A percentile compares a stretch with the other conserved stretches of the same genome.
phyloP scores from a whole-genome alignment of 2,329 filamentous ascomycete species.

The Escovopsis sp. region DNA sequence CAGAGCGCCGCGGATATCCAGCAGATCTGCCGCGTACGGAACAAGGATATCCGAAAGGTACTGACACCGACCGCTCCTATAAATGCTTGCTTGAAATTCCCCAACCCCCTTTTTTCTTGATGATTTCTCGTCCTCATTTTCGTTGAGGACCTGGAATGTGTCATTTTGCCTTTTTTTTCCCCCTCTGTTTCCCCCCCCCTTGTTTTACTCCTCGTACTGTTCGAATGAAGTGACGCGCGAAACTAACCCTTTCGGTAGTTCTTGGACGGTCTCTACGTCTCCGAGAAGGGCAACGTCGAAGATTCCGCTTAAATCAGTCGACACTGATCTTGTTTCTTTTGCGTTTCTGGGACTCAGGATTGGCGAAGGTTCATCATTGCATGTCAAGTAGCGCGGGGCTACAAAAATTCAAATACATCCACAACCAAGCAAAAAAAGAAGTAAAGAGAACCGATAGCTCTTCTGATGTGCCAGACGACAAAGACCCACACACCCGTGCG shows the following conservation, averaged over 20 bases:
- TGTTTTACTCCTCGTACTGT: background rate
- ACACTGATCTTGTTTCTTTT: conserved; percentile 35
- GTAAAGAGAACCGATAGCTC: conserved; percentile 17
- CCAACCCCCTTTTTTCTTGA: too few species aligned
- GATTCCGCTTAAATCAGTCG: conserved; percentile 31
- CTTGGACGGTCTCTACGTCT: conserved; percentile 99
- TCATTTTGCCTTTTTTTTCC: background rate
- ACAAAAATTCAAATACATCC: conserved; percentile 17
- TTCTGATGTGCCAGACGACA: background rate
- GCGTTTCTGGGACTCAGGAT: conserved; percentile 48
- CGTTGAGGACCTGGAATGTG: background rate
- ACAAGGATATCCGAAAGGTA: conserved; percentile 99
- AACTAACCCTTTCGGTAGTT: conserved; percentile 44
- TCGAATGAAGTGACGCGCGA: background rate
- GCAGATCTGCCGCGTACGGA: conserved; percentile 97
- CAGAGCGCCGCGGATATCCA: conserved; percentile 98
- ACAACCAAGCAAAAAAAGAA: conserved; percentile 13
- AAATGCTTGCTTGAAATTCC: too few species aligned
- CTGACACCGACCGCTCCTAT: conserved; percentile 10
- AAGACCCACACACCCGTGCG: conserved; percentile 1
- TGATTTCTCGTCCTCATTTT: background rate
- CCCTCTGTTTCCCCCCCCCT: background rate
- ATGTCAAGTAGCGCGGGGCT: conserved; percentile 42
- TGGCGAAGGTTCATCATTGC: conserved; percentile 48
- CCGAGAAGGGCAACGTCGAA: conserved; percentile 94